Conservation (phyloP, 2,329 filamentous ascomycete genomes). For the Ophiosphaerella narmari region DNA sequence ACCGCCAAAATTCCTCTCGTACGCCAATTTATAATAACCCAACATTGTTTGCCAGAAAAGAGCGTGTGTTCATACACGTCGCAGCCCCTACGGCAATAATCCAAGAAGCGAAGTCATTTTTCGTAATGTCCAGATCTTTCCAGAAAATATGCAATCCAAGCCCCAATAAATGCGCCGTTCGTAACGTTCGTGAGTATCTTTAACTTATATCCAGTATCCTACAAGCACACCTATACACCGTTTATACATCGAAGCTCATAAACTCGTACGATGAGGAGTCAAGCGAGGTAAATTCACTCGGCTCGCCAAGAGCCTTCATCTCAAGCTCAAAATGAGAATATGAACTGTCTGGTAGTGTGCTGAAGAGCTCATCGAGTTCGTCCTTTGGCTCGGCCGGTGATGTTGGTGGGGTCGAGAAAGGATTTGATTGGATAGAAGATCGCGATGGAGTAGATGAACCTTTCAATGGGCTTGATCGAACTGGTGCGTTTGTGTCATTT, state of each 20-base stretch:
- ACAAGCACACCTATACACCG: neutral
- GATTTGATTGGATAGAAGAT: constrained; percentile 43
- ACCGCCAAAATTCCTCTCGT: constrained; percentile 2
- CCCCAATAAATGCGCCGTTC: constrained; percentile 10
- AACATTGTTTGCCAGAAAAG: constrained; percentile 13
- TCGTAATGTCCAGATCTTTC: constrained; percentile 15
- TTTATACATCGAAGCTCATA: constrained; percentile 40
- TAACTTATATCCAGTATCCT: constrained; percentile 31
- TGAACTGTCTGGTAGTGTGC: constrained; percentile 33
- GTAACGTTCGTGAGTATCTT: constrained; percentile 31
- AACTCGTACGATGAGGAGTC: constrained; percentile 40
- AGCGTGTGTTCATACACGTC: constrained; percentile 13
- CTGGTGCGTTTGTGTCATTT: constrained; percentile 16
- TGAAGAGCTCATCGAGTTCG: constrained; percentile 42
- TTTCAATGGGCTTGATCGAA: constrained; percentile 34
- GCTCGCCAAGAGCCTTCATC: constrained; percentile 42
- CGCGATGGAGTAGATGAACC: constrained; percentile 38
- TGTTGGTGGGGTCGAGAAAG: constrained; percentile 45
- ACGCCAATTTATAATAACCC: constrained; percentile 10
- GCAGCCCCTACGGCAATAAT: constrained; percentile 16
- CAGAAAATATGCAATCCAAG: constrained; percentile 3
- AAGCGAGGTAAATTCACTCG: constrained; percentile 34
- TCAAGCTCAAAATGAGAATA: constrained; percentile 46
- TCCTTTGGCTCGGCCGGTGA: constrained; percentile 41
- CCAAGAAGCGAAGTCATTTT: constrained; percentile 24